Conservation (phyloP, 345 rosid genomes). For the Linum lewisii region DNA sequence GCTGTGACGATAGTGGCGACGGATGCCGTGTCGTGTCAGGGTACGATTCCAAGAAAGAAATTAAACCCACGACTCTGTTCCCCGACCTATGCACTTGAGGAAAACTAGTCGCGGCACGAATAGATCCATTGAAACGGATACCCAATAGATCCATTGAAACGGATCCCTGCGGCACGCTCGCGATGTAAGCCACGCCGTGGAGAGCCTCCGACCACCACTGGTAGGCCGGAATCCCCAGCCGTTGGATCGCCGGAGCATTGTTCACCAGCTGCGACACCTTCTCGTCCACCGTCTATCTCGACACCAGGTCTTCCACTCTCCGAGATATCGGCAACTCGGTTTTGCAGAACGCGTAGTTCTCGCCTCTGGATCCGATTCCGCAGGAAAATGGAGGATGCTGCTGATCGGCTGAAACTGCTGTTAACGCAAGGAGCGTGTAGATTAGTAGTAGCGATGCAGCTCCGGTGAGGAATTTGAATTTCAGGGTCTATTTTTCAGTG, state of each 20-base stretch:
- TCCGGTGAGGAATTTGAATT: no score
- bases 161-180: not conserved
- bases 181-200: constrained; percentile 3
- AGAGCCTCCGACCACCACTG: constrained; percentile 4
- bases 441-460: no score
- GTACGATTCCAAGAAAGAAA: no score
- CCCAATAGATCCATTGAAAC: no score
- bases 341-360: not conserved
- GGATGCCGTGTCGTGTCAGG: no score
- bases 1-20: no score
- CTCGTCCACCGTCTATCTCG: not conserved
- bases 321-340: not conserved
- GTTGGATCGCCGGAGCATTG: not conserved
- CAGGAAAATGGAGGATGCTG: not conserved
- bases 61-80: no score
- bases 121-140: no score
- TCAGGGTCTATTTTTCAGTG: no score
- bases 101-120: not conserved
- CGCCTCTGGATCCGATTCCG: not conserved
- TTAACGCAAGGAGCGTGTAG: no score
- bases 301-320: not conserved
- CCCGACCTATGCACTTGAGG: no score
- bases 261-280: not conserved
- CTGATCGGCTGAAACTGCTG: not conserved
- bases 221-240: not conserved